phyloP scores from a whole-genome alignment of 345 rosid species.

The Acer negundo region DNA sequence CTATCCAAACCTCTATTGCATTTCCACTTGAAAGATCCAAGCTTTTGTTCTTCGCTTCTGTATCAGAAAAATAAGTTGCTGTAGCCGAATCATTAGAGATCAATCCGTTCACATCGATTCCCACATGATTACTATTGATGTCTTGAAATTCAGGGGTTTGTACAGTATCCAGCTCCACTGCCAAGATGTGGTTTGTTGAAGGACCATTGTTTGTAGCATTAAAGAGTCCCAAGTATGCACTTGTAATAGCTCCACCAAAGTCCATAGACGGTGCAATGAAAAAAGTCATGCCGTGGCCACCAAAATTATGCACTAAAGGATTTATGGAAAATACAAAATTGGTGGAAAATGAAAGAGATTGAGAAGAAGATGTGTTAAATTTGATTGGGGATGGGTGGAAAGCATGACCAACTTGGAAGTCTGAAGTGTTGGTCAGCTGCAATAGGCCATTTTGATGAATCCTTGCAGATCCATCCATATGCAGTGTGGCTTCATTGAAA shows the following conservation, averaged over 20 bases:
- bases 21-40: slow-evolving; percentile 8
- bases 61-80: slow-evolving; percentile 37
- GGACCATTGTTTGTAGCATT: slow-evolving; percentile 37
- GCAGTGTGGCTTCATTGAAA: too few species aligned
- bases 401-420: too few species aligned
- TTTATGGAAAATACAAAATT: too few species aligned
- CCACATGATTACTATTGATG: slow-evolving; percentile 54
- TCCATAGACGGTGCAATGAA: slow-evolving; percentile 36
- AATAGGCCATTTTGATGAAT: too few species aligned
- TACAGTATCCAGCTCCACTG: slow-evolving; percentile 54
- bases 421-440: too few species aligned
- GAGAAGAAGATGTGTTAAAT: too few species aligned
- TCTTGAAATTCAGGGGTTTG: slow-evolving; percentile 42
- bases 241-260: slow-evolving; percentile 14
- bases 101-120: slow-evolving; percentile 52
- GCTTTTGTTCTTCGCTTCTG: slow-evolving; percentile 22
- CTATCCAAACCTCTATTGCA: slow-evolving; percentile 43
- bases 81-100: slow-evolving; percentile 32
- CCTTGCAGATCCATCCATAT: too few species aligned
- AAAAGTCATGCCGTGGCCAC: slow-evolving; percentile 48
- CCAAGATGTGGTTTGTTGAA: slow-evolving; percentile 42
- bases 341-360: too few species aligned
- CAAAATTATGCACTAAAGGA: too few species aligned
- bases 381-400: too few species aligned
- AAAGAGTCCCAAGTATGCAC: slow-evolving; percentile 48